Conservation (phyloP, 169 alveolate species). For the Cytauxzoon felis region DNA sequence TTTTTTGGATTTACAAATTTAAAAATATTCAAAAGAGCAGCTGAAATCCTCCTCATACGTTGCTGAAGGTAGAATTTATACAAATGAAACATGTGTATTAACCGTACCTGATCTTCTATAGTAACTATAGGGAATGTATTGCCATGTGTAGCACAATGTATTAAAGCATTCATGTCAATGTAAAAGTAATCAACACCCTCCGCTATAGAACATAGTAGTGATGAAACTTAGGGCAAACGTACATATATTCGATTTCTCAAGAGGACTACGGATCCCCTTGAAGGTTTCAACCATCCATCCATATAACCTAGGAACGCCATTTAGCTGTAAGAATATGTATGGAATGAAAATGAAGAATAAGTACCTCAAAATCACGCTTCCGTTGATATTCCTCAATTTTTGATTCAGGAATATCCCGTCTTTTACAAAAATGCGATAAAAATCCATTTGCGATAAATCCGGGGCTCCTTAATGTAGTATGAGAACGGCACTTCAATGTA, state of each 20-base stretch:
- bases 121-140: constrained; percentile 28
- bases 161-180: constrained; percentile 59
- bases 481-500: too few relatives aligned
- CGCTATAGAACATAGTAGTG: neutral
- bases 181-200: constrained; percentile 48
- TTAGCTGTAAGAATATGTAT: constrained; percentile 21
- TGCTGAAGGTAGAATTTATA: constrained; percentile 30
- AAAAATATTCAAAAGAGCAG: constrained; percentile 45
- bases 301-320: constrained; percentile 59
- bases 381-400: too few relatives aligned
- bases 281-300: constrained; percentile 56
- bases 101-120: constrained; percentile 37
- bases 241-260: constrained; percentile 24
- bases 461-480: too few relatives aligned
- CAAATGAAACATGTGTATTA: neutral
- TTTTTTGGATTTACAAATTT: constrained; percentile 89
- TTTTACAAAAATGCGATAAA: too few relatives aligned
- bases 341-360: too few relatives aligned
- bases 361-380: too few relatives aligned
- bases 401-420: too few relatives aligned
- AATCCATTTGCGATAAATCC: too few relatives aligned
- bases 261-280: constrained; percentile 16
- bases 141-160: constrained; percentile 63
- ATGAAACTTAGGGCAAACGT: neutral
- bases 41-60: constrained; percentile 35